These are phyloP conservation scores for Eudorina sp. DNA, from an alignment of 139 green algal genomes.

Conservation along the genomic window DNA sequence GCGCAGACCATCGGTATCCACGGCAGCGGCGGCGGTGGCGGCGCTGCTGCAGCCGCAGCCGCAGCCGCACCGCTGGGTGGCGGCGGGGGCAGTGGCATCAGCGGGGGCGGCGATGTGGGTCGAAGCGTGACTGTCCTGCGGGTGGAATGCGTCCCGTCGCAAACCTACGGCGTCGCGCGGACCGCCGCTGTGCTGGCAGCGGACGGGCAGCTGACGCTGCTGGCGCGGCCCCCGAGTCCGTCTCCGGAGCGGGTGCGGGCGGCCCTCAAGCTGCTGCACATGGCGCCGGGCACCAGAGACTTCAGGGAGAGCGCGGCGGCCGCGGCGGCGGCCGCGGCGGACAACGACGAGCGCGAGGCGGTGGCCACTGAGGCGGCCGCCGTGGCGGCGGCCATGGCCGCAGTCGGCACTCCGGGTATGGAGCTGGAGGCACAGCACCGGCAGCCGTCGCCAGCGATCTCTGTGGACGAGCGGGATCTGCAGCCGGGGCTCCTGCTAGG, in stretches of 20 bases:
- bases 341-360: background rate
- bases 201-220: constrained; percentile 26
- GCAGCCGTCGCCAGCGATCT: background rate
- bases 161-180: constrained; percentile 23
- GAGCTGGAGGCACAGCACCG: constrained; percentile 21
- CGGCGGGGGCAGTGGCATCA: background rate
- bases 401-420: background rate
- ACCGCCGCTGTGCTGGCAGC: constrained; percentile 19
- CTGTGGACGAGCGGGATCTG: background rate
- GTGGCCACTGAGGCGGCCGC: background rate
- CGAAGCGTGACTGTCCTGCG: background rate
- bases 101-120: background rate
- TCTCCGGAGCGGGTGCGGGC: constrained; percentile 7
- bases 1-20: constrained; percentile 35
- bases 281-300: background rate
- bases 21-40: background rate
- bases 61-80: background rate
- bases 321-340: background rate
- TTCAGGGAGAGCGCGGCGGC: background rate
- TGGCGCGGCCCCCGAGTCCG: constrained; percentile 21
- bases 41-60: background rate
- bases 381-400: constrained; percentile 8
- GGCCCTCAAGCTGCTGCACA: constrained; percentile 9
- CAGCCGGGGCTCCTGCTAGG: constrained; percentile 32
- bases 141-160: constrained; percentile 22